Evolutionary conservation across 805 yeast species (phyloP), one percentile per base, ranked within the genome.

Genomic region (Blastobotrys americana): DNA sequence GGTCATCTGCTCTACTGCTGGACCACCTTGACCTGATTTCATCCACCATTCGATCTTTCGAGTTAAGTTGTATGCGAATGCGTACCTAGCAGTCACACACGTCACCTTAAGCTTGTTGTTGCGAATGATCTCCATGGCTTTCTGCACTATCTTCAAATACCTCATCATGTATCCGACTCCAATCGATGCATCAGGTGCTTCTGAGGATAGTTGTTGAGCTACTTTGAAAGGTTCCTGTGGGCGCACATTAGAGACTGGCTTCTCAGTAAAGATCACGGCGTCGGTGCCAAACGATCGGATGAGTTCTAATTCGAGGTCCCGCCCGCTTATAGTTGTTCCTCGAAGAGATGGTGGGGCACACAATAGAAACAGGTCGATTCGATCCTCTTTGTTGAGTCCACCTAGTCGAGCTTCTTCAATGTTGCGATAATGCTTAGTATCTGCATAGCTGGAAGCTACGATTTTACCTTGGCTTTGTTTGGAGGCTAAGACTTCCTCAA

Each of bases 141-240:
- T 50, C 27, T 48, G 53, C 17, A 52, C 55, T 6, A 47, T 50
- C 40, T 48, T 45, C 13, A 52, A 48, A 31, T 52, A 52, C 9
- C 54, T 45, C 49, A 52, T 48, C 55, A 52, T 50, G 44, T 52
- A 50, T 2, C 55, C 54, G 10, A 50, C 50, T 9, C 54, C 51
- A 33, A 45, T 42, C 13, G 31, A 31, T 21, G 44, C 25, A 3
- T 42, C 41, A 25, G 31, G 31, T 25, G 31, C 31, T 13, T 25
- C 10, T 8, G 15, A 36, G 35, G n/a, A 42, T 37, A 13, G 39
- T 23, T 6, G 50, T 33, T n/a, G 16, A 15, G 50, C 51, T 9
- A 51, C 53, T 13, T 39, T 48, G 25, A 46, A 33, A 10, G 55
- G 51, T 37, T 47, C 45, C 5, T 43, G 45, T 4, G 52, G 53